Evolutionary conservation across 2,329 filamentous ascomycete species (phyloP).

Genomic region (Dactylellina cionopaga): DNA sequence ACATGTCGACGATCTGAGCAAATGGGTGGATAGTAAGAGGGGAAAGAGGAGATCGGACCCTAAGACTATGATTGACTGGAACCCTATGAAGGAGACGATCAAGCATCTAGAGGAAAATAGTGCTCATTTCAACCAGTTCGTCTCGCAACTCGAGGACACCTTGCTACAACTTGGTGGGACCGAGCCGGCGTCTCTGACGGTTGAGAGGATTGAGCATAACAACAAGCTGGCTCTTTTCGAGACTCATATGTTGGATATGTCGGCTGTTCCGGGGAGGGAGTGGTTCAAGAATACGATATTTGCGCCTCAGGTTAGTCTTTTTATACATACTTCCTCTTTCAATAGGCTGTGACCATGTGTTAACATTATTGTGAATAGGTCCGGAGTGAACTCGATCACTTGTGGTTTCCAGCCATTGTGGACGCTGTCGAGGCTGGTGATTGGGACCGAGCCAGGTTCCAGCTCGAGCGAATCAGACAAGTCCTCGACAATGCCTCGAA

Average conservation of each 20-base stretch:
- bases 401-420: slow-evolving; percentile 75
- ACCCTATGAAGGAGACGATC: slow-evolving; percentile 72
- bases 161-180: slow-evolving; percentile 78
- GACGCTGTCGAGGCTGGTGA: slow-evolving; percentile 79
- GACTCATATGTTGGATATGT: slow-evolving; percentile 80
- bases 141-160: slow-evolving; percentile 77
- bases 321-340: neutral
- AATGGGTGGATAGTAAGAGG: slow-evolving; percentile 70
- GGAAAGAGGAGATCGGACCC: slow-evolving; percentile 59
- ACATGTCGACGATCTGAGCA: slow-evolving; percentile 74
- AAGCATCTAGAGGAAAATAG: slow-evolving; percentile 68
- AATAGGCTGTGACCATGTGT: neutral
- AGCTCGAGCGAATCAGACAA: slow-evolving; percentile 44
- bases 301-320: slow-evolving; percentile 70
- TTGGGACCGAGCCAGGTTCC: slow-evolving; percentile 69
- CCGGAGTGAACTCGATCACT: slow-evolving; percentile 60
- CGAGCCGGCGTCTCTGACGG: slow-evolving; percentile 75
- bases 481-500: slow-evolving; percentile 40
- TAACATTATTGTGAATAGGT: slow-evolving; percentile 27
- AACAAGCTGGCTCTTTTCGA: slow-evolving; percentile 82
- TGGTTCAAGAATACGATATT: slow-evolving; percentile 96
- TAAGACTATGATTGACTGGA: slow-evolving; percentile 65
- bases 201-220: slow-evolving; percentile 79
- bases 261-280: slow-evolving; percentile 82
- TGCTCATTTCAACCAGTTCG: slow-evolving; percentile 74